Base-by-base conservation (phyloP, 768 basidiomycete genomes). In the Tricholoma furcatifolium region DNA sequence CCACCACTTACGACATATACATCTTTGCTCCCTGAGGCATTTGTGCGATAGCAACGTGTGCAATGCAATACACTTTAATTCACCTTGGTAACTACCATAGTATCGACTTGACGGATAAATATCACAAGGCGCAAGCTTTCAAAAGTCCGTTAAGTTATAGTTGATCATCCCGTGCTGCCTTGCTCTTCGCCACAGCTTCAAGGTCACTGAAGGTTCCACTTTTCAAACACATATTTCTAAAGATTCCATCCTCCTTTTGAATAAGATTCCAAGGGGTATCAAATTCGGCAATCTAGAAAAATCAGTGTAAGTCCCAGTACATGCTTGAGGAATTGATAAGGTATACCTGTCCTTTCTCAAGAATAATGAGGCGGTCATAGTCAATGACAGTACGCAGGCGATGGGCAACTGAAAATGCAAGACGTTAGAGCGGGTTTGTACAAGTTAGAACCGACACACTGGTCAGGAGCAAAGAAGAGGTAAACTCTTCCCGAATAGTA, bases 401-500 rank as follows among this genome's bases (percentile, higher is more conserved):
- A 67, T 91, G 88, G 0, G 88, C 88, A 45, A 91, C 84, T 80
- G 35, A 11, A 39, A 50, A 43, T 8, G 23, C 50, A 34, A 30
- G 44, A 38, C 9, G 56, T 47, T 31, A 20, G 45, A 8, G 38
- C 50, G 44, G 4, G 20, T 21, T n/a, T 14, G 2, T 10, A 35
- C 15, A 51, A 40, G 27, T 41, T 30, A 11, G 10, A 8, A 14
- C n/a, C 6, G 4, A 71, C 81, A 9, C 59, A 87, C 88, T 80
- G 4, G 88, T 91, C 43, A 94, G 65, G 40, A 93, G 67, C 38
- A 93, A 70, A 7, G 85, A 88, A 39, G 83, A 77, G 6, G 75
- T 81, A 65, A 96, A 96, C 61, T 96, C 91, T 59, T 88, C 85
- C 6, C 93, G 76, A 43, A 97, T 94, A 1, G 93, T 88, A 27